These are phyloP conservation scores for Acacia melanoxylon DNA, from an alignment of 306 rosid species.

Conservation along the genomic window DNA sequence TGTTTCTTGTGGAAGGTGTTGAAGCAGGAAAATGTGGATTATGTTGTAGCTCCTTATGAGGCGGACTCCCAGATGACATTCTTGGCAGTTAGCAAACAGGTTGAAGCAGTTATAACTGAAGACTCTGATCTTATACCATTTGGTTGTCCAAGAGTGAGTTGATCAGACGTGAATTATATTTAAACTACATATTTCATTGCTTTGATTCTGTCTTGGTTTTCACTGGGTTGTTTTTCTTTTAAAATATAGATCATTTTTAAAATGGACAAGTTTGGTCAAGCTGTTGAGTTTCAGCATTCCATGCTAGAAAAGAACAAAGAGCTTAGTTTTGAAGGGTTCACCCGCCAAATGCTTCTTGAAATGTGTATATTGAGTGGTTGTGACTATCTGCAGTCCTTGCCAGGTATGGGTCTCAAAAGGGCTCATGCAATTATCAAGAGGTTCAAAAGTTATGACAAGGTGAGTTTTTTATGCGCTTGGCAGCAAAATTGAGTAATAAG, in stretches of 20 bases:
- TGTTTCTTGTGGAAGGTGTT: slow-evolving; percentile 54
- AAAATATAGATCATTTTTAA: slow-evolving; percentile 79
- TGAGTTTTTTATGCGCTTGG: slow-evolving; percentile 32
- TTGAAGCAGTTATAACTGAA: slow-evolving; percentile 89
- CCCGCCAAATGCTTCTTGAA: slow-evolving; percentile 86
- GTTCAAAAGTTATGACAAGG: slow-evolving; percentile 80
- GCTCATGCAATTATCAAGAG: slow-evolving; percentile 79
- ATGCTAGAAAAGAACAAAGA: slow-evolving; percentile 79
- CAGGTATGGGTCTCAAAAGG: slow-evolving; percentile 98
- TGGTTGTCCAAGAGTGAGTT: slow-evolving; percentile 91
- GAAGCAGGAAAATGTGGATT: slow-evolving; percentile 71
- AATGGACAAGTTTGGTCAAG: slow-evolving; percentile 98
- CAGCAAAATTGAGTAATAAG: background rate
- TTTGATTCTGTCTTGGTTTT: slow-evolving; percentile 5
- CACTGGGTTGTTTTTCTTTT: slow-evolving; percentile 30
- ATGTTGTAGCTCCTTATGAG: slow-evolving; percentile 95
- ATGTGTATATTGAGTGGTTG: slow-evolving; percentile 98
- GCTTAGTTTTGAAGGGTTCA: slow-evolving; percentile 78
- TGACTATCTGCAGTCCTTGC: slow-evolving; percentile 86
- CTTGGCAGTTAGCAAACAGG: slow-evolving; percentile 74
- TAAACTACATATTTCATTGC: slow-evolving; percentile 15
- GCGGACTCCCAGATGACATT: slow-evolving; percentile 98
- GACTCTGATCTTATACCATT: slow-evolving; percentile 97
- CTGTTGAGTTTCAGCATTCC: slow-evolving; percentile 70
- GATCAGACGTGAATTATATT: slow-evolving; percentile 10